Evolutionary conservation across 306 rosid species (phyloP).

Genomic region (Citrullus amarus): DNA sequence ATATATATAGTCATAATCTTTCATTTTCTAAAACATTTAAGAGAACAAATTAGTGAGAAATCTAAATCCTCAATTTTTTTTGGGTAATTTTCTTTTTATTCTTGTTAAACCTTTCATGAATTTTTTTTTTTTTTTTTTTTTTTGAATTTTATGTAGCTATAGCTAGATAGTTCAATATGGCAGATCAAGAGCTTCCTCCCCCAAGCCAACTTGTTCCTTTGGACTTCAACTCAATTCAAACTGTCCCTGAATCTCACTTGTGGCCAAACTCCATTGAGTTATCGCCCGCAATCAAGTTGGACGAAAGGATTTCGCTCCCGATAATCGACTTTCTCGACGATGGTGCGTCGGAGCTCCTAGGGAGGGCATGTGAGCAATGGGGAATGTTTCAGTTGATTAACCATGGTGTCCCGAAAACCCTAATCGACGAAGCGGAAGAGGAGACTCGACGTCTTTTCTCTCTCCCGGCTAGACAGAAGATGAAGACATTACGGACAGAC

Average conservation of each 20-base stretch:
- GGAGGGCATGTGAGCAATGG: constrained; percentile 27
- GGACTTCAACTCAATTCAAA: background rate
- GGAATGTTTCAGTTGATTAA: constrained; percentile 34
- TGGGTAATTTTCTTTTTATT: too few species aligned
- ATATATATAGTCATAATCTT: too few species aligned
- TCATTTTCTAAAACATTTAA: too few species aligned
- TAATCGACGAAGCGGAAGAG: constrained; percentile 10
- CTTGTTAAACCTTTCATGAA: too few species aligned
- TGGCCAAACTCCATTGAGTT: background rate
- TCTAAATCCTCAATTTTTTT: too few species aligned
- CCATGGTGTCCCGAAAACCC: constrained; percentile 25
- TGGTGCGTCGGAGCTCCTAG: constrained; percentile 12
- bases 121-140: too few species aligned
- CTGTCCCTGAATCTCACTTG: constrained; percentile 1
- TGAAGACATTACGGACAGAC: constrained; percentile 18
- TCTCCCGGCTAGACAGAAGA: constrained; percentile 28
- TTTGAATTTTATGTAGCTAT: background rate
- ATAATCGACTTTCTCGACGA: constrained; percentile 22
- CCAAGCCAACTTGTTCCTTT: background rate
- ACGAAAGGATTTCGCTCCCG: constrained; percentile 10
- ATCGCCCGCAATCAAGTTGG: background rate
- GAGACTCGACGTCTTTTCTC: constrained; percentile 14
- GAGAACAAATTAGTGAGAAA: too few species aligned
- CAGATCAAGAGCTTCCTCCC: background rate
- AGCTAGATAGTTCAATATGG: background rate